A percentile compares a stretch with the other conserved stretches of the same genome.
phyloP scores from a whole-genome alignment of 1,284 basidiomycete species.

The Flammula alnicola region DNA sequence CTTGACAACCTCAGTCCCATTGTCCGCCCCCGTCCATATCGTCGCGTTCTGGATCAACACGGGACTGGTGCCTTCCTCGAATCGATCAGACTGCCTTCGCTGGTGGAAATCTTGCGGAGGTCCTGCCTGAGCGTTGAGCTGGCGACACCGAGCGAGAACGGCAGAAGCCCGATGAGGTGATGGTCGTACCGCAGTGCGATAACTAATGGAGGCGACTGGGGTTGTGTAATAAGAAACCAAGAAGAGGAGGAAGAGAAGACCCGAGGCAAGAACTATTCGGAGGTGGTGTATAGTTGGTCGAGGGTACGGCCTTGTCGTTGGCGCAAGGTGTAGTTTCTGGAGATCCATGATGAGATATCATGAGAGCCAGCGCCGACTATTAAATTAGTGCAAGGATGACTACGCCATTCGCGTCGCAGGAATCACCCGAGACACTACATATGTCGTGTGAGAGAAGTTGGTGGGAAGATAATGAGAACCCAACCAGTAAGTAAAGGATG shows the following conservation, averaged over 20 bases:
- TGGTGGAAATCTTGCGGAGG: constrained; percentile 50
- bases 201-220: constrained; percentile 34
- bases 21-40: constrained; percentile 58
- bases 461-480: no score
- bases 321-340: no score
- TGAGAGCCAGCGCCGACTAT: no score
- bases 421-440: no score
- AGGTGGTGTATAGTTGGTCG: neutral
- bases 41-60: constrained; percentile 55
- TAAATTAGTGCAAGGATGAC: no score
- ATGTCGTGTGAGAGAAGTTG: no score
- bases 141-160: constrained; percentile 41
- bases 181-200: constrained; percentile 29
- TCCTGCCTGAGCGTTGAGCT: constrained; percentile 42
- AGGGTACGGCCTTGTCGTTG: constrained; percentile 41
- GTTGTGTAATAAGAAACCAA: no score
- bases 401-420: no score
- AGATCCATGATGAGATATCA: no score
- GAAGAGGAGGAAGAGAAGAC: constrained; percentile 69
- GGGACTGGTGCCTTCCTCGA: constrained; percentile 61
- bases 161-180: constrained; percentile 31
- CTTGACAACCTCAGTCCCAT: constrained; percentile 55
- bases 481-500: no score
- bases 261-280: constrained; percentile 63
- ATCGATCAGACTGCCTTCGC: constrained; percentile 67